A percentile compares a stretch with the other conserved stretches of the same genome.
These are phyloP conservation scores for Urostyla sp. DNA, from an alignment of 73 alveolate species.

Conservation along the genomic window DNA sequence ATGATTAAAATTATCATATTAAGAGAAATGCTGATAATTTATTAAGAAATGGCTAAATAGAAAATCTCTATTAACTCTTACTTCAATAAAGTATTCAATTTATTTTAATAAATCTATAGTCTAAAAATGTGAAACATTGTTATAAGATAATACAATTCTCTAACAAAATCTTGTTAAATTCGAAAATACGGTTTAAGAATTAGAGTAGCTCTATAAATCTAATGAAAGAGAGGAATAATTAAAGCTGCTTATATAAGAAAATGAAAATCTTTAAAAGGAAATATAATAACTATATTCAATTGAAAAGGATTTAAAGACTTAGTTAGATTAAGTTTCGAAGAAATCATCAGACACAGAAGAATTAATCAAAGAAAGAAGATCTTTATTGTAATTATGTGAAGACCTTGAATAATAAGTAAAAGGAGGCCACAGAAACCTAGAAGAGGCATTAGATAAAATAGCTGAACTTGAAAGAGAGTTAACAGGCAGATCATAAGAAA, in stretches of 20 bases:
- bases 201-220: no score
- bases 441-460: conserved; percentile 44
- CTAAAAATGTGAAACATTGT: conserved; percentile 12
- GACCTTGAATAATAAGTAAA: conserved; percentile 34
- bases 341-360: conserved; percentile 22
- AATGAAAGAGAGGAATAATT: no score
- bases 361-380: conserved; percentile 28
- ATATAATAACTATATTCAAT: neutral
- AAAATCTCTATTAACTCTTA: conserved; percentile 13
- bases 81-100: no score
- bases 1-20: conserved; percentile 30
- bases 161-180: conserved; percentile 35
- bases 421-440: conserved; percentile 29
- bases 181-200: conserved; percentile 41
- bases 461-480: conserved; percentile 23
- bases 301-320: no score
- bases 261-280: neutral
- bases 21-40: conserved; percentile 54
- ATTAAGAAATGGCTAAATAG: conserved; percentile 32
- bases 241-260: neutral
- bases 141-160: conserved; percentile 50
- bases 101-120: no score
- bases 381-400: conserved; percentile 30
- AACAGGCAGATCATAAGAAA: neutral
- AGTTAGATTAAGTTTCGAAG: no score